Conservation (phyloP, 306 rosid species). For the Calophaca sinica region DNA sequence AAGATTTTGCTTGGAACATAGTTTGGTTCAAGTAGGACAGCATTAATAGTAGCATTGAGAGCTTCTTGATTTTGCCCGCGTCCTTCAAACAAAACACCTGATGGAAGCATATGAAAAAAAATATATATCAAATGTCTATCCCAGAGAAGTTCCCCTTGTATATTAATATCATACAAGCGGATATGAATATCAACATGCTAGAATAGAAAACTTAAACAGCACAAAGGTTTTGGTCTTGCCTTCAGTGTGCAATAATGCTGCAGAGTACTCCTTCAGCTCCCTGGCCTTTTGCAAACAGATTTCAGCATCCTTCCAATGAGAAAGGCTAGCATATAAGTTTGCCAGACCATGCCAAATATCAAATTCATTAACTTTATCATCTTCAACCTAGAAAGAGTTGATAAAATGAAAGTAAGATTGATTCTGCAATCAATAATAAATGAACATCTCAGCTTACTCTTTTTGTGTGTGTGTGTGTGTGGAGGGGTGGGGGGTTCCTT, state of each 20-base stretch:
- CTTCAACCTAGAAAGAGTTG: conserved; percentile 61
- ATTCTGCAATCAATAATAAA: conserved; percentile 26
- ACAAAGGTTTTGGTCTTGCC: conserved; percentile 62
- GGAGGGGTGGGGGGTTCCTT: neutral
- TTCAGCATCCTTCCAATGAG: conserved; percentile 94
- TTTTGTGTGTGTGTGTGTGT: neutral
- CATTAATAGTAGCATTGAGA: conserved; percentile 56
- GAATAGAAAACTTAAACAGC: conserved; percentile 38
- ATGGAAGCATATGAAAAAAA: conserved; percentile 36
- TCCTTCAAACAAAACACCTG: conserved; percentile 80
- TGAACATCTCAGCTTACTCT: neutral
- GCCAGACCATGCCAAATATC: conserved; percentile 97
- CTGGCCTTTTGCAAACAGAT: conserved; percentile 86
- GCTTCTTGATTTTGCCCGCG: conserved; percentile 66
- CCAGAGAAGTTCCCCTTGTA: neutral
- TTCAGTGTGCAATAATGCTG: conserved; percentile 64
- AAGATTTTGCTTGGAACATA: conserved; percentile 76
- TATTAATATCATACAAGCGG: conserved; percentile 19
- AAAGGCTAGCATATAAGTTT: conserved; percentile 85
- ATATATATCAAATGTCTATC: conserved; percentile 14
- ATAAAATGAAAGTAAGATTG: conserved; percentile 32
- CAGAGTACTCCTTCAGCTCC: conserved; percentile 68
- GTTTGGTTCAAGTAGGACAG: conserved; percentile 67
- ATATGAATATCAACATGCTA: conserved; percentile 16
- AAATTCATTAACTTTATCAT: conserved; percentile 73